A percentile compares a stretch with the other conserved stretches of the same genome.
These are phyloP conservation scores for Plasmodium gonderi DNA, from an alignment of 169 alveolate genomes.

Conservation along the genomic window DNA sequence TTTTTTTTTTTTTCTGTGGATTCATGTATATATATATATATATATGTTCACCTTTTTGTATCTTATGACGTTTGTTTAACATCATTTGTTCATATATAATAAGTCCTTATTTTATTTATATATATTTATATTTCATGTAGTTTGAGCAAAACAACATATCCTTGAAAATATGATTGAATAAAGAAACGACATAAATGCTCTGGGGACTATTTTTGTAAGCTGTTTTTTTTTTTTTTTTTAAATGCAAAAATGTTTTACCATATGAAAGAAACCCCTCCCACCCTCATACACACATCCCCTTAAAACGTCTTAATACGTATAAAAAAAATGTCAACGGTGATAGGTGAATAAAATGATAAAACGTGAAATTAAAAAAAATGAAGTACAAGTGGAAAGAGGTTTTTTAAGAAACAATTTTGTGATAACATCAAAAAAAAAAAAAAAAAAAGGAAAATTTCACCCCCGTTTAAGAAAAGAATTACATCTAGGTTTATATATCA, in stretches of 20 bases:
- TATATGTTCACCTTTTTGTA: background rate
- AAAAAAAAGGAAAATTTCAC: background rate
- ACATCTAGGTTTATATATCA: background rate
- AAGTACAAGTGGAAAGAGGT: too few relatives aligned
- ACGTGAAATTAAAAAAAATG: background rate
- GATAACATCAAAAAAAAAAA: background rate
- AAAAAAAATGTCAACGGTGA: too few relatives aligned
- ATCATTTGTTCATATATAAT: background rate
- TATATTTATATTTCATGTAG: background rate
- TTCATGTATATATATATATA: background rate
- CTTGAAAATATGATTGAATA: background rate
- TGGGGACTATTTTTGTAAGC: too few relatives aligned
- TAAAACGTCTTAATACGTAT: too few relatives aligned
- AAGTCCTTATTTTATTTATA: too few relatives aligned
- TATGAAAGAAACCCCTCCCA: too few relatives aligned
- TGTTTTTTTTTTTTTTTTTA: background rate
- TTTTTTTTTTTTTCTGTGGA: background rate
- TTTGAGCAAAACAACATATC: background rate
- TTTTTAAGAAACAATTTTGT: too few relatives aligned
- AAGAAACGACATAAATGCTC: background rate
- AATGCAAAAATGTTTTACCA: too few relatives aligned
- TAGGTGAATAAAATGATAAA: too few relatives aligned
- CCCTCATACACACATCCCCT: too few relatives aligned
- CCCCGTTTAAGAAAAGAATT: background rate
- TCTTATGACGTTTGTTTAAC: background rate